These are phyloP conservation scores for Neofusicoccum sp. DNA, from an alignment of 2,329 filamentous ascomycete species.

Conservation along the genomic window DNA sequence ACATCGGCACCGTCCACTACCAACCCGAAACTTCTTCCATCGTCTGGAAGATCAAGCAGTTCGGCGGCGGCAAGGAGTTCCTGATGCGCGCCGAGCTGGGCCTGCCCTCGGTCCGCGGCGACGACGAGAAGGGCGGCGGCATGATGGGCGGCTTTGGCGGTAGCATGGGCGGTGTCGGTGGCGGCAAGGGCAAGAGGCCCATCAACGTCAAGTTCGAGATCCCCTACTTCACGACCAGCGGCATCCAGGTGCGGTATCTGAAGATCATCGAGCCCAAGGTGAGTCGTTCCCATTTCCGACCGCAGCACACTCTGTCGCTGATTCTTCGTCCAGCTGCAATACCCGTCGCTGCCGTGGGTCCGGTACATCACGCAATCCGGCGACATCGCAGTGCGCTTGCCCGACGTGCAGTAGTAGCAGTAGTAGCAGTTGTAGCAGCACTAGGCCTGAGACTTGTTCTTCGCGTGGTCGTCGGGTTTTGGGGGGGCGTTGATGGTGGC, in stretches of 20 bases:
- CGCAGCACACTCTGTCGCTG: neutral
- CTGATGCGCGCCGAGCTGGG: conserved; percentile 97
- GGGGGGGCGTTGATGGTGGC: too few species aligned
- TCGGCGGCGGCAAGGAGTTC: conserved; percentile 97
- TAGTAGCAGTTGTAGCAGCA: too few species aligned
- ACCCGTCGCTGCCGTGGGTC: conserved; percentile 95
- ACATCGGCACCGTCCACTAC: conserved; percentile 96
- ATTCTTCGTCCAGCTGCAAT: conserved; percentile 70
- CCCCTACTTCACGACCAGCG: conserved; percentile 99
- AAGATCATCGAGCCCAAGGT: conserved; percentile 99
- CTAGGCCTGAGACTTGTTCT: too few species aligned
- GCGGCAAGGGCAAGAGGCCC: conserved; percentile 85
- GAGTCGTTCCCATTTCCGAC: conserved; percentile 34
- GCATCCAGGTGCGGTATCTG: conserved; percentile 95
- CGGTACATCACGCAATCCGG: conserved; percentile 98
- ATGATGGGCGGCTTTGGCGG: conserved; percentile 98
- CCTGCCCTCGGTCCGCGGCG: conserved; percentile 87
- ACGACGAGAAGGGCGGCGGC: conserved; percentile 91
- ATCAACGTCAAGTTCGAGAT: conserved; percentile 99
- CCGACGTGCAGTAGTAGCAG: conserved; percentile 69
- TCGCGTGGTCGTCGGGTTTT: too few species aligned
- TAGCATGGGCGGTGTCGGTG: conserved; percentile 85
- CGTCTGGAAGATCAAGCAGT: conserved; percentile 99
- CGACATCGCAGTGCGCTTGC: conserved; percentile 90
- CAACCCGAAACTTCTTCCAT: conserved; percentile 96